A percentile compares a stretch with the other conserved stretches of the same genome.
Conservation (phyloP, 257 asterid species). For the Cruciata laevipes region DNA sequence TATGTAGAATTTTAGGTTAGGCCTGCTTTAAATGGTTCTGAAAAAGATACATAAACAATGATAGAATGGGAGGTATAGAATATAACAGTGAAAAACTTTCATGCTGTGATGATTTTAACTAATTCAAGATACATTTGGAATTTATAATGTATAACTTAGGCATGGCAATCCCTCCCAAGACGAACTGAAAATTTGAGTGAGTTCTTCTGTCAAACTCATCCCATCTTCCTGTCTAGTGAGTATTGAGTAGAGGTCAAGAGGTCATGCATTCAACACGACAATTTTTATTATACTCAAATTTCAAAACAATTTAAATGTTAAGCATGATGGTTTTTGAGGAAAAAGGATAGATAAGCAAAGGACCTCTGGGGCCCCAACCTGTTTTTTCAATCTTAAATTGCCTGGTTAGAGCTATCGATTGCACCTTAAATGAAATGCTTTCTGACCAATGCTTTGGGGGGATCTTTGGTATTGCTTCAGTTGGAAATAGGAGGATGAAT, state of each 20-base stretch:
- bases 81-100: background rate
- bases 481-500: background rate
- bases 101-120: background rate
- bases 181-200: background rate
- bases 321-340: background rate
- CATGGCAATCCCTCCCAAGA: background rate
- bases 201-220: background rate
- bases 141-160: background rate
- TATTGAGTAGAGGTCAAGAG: background rate
- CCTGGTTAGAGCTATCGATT: background rate
- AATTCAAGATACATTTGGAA: background rate
- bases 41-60: conserved; percentile 1
- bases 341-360: background rate
- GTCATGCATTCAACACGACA: background rate
- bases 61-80: background rate
- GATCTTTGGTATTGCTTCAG: background rate
- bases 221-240: background rate
- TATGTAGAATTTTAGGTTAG: conserved; percentile 11
- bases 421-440: background rate
- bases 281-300: background rate
- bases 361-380: background rate
- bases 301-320: background rate
- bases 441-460: background rate
- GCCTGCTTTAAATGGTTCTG: background rate
- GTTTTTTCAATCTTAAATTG: background rate